Evolutionary conservation across 148 eudicot genomes (phyloP).

Genomic region (Cornus florida): DNA sequence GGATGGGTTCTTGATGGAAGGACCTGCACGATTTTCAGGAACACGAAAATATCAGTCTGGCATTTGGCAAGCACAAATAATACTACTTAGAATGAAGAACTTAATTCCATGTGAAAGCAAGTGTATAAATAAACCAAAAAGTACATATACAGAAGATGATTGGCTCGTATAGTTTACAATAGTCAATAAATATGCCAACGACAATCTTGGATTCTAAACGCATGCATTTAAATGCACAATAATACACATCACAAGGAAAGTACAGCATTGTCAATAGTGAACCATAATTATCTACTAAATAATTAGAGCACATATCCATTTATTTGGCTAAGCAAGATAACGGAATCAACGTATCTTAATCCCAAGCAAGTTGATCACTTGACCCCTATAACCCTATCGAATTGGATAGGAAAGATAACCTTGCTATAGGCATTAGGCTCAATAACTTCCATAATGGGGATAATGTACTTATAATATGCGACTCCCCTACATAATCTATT

Average conservation of each 20-base stretch:
- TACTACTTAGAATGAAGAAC: not conserved
- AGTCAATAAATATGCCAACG: not conserved
- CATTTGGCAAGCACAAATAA: not conserved
- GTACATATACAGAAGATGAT: too few species aligned
- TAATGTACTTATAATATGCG: not conserved
- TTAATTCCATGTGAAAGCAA: not conserved
- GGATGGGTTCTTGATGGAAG: conserved; percentile 98
- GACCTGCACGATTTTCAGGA: conserved; percentile 46
- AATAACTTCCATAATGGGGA: not conserved
- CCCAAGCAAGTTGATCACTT: not conserved
- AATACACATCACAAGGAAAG: not conserved
- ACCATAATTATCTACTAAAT: not conserved
- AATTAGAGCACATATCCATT: not conserved
- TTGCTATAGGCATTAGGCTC: not conserved
- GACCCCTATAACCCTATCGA: not conserved
- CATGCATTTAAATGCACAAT: not conserved
- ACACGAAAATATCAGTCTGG: not conserved
- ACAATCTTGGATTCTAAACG: not conserved
- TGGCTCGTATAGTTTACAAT: not conserved
- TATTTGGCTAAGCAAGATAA: not conserved
- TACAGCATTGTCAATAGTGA: not conserved
- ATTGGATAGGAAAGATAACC: not conserved
- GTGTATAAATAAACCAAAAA: not conserved
- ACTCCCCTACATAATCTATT: not conserved
- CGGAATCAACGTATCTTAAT: not conserved